Evolutionary conservation across 352 stramenopile genomes (phyloP).

Genomic region (Phytophthora lateralis): DNA sequence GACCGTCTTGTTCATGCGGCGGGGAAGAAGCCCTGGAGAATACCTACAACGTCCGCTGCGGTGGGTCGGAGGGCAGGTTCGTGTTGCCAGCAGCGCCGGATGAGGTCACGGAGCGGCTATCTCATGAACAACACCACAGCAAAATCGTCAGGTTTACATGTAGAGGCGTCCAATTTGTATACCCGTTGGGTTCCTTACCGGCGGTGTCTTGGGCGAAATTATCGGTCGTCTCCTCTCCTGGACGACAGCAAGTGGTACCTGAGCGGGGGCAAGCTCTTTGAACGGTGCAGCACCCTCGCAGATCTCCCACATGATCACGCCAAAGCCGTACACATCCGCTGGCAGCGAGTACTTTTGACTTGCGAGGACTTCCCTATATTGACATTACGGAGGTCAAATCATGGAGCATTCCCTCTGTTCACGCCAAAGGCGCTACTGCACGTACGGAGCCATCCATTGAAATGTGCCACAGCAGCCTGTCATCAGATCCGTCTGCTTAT

Average conservation of each 20-base stretch:
- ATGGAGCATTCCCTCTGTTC: background rate
- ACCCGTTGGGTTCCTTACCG: conserved; percentile 31
- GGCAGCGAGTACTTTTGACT: conserved; percentile 70
- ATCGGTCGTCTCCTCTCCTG: conserved; percentile 63
- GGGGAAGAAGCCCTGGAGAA: conserved; percentile 59
- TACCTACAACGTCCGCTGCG: conserved; percentile 45
- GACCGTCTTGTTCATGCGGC: conserved; percentile 4
- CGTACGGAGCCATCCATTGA: conserved; percentile 86
- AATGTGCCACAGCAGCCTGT: conserved; percentile 81
- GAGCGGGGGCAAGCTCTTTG: conserved; percentile 50
- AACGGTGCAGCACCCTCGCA: conserved; percentile 70
- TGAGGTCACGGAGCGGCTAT: conserved; percentile 66
- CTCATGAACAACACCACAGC: background rate
- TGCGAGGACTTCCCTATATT: conserved; percentile 67
- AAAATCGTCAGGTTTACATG: background rate
- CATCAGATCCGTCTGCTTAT: conserved; percentile 59
- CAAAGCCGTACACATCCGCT: conserved; percentile 85
- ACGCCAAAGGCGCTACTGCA: conserved; percentile 7
- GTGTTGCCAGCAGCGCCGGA: conserved; percentile 71
- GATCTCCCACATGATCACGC: conserved; percentile 84
- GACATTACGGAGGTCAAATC: background rate
- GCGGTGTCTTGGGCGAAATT: conserved; percentile 64
- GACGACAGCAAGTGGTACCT: conserved; percentile 70
- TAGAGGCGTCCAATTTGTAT: background rate
- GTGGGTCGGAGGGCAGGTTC: conserved; percentile 52